These are phyloP conservation scores for Sphaerulina musiva DNA, from an alignment of 2,329 filamentous ascomycete species.

Conservation along the genomic window DNA sequence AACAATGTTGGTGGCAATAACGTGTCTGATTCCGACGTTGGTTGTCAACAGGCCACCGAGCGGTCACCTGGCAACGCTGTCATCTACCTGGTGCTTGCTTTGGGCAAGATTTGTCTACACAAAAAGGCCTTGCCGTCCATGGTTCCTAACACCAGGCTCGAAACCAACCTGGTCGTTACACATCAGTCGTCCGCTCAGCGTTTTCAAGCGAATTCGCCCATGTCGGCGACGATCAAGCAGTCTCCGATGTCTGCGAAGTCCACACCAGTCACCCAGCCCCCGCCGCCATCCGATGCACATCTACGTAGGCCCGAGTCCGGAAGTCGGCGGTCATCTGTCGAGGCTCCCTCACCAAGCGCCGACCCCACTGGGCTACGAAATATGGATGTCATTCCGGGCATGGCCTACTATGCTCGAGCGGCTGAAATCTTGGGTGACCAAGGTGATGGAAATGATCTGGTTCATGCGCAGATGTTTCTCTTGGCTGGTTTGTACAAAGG, in stretches of 20 bases:
- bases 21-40: slow-evolving; percentile 9
- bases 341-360: slow-evolving; percentile 22
- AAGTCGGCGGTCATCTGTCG: slow-evolving; percentile 30
- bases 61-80: slow-evolving; percentile 73
- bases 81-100: slow-evolving; percentile 71
- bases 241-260: slow-evolving; percentile 38
- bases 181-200: slow-evolving; percentile 24
- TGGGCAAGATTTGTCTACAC: slow-evolving; percentile 72
- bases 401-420: slow-evolving; percentile 83
- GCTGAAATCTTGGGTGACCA: slow-evolving; percentile 80
- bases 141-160: slow-evolving; percentile 45
- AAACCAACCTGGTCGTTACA: slow-evolving; percentile 35
- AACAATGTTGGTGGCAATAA: slow-evolving; percentile 8
- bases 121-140: slow-evolving; percentile 49
- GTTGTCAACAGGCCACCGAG: slow-evolving; percentile 36
- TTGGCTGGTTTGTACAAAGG: slow-evolving; percentile 84
- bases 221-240: slow-evolving; percentile 30
- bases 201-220: slow-evolving; percentile 25
- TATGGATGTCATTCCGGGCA: slow-evolving; percentile 76
- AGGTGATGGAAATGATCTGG: slow-evolving; percentile 68
- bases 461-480: slow-evolving; percentile 77
- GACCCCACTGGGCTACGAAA: slow-evolving; percentile 23
- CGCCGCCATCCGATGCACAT: slow-evolving; percentile 27
- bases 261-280: slow-evolving; percentile 30
- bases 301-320: slow-evolving; percentile 20